A percentile compares a stretch with the other conserved stretches of the same genome.
phyloP scores from a whole-genome alignment of 176 grass and related monocot genomes.

The Echinochloa phyllopogon region DNA sequence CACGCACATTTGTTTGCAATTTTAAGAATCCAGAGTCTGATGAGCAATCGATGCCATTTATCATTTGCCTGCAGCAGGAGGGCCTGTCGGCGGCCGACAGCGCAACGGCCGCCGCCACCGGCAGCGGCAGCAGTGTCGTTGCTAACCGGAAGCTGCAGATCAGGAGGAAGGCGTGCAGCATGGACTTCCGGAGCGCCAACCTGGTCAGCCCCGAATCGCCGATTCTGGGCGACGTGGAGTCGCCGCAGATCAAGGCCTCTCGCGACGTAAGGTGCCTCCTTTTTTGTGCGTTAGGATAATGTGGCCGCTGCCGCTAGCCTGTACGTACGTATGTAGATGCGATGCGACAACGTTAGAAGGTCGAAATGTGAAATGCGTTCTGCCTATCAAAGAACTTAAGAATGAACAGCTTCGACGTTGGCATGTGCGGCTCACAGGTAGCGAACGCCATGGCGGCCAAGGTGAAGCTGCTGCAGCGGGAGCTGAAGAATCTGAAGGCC shows the following conservation, averaged over 20 bases:
- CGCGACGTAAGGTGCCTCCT: slow-evolving; percentile 94
- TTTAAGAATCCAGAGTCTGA: not conserved
- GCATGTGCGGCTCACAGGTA: slow-evolving; percentile 51
- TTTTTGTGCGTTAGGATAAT: slow-evolving; percentile 18
- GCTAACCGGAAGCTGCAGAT: slow-evolving; percentile 65
- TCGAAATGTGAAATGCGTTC: not conserved
- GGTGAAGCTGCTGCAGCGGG: slow-evolving; percentile 83
- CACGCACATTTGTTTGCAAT: too few species aligned
- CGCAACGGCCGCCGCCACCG: slow-evolving; percentile 8
- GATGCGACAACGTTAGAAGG: not conserved
- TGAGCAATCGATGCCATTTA: not conserved
- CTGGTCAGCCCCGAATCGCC: slow-evolving; percentile 35
- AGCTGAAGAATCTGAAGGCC: slow-evolving; percentile 86
- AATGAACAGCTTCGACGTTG: slow-evolving; percentile 20
- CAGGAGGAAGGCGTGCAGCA: slow-evolving; percentile 66
- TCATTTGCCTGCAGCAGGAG: slow-evolving; percentile 55
- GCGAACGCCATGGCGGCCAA: slow-evolving; percentile 94
- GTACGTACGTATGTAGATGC: too few species aligned
- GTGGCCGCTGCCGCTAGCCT: slow-evolving; percentile 13
- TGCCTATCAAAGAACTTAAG: slow-evolving; percentile 6
- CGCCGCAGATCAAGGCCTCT: slow-evolving; percentile 80
- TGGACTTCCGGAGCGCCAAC: slow-evolving; percentile 49
- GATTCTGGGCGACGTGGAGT: slow-evolving; percentile 55
- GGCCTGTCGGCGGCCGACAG: slow-evolving; percentile 52
- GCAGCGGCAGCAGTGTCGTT: slow-evolving; percentile 10